Conservation (phyloP, 106 monocot genomes). For the Vanilla planifolia region DNA sequence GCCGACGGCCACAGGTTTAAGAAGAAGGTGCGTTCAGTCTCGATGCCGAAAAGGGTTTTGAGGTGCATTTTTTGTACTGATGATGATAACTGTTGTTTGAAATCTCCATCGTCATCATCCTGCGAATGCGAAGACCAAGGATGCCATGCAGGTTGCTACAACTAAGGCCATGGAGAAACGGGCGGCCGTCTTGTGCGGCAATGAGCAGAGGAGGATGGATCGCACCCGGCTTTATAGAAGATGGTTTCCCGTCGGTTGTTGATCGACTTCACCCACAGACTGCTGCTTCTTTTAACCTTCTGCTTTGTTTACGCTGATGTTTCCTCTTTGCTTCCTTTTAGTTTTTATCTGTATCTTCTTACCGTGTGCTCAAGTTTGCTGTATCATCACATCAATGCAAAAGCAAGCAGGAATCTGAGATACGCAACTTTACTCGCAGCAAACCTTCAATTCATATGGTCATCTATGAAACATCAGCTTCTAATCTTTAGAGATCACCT, state of each 20-base stretch:
- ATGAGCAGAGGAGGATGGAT: constrained; percentile 21
- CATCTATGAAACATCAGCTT: too few species aligned
- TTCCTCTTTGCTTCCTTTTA: too few species aligned
- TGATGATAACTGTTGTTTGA: neutral
- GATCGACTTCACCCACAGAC: neutral
- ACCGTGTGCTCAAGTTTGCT: too few species aligned
- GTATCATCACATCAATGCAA: too few species aligned
- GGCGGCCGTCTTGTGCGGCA: constrained; percentile 4
- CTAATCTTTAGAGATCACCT: too few species aligned
- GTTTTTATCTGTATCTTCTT: too few species aligned
- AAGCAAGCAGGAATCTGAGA: too few species aligned
- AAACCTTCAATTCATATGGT: too few species aligned
- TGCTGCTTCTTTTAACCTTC: too few species aligned
- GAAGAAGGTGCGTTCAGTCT: constrained; percentile 1
- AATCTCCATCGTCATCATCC: neutral
- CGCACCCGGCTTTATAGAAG: constrained; percentile 9
- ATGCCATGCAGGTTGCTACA: constrained; percentile 4
- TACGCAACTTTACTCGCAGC: too few species aligned
- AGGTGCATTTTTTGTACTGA: neutral
- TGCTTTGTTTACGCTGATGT: too few species aligned
- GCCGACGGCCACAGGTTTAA: constrained; percentile 5
- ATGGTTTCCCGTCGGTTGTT: constrained; percentile 24
- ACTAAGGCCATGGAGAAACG: constrained; percentile 5
- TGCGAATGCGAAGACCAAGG: neutral
- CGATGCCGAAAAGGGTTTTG: neutral